phyloP scores from a whole-genome alignment of 148 eudicot genomes.

The Fallopia convolvulus region DNA sequence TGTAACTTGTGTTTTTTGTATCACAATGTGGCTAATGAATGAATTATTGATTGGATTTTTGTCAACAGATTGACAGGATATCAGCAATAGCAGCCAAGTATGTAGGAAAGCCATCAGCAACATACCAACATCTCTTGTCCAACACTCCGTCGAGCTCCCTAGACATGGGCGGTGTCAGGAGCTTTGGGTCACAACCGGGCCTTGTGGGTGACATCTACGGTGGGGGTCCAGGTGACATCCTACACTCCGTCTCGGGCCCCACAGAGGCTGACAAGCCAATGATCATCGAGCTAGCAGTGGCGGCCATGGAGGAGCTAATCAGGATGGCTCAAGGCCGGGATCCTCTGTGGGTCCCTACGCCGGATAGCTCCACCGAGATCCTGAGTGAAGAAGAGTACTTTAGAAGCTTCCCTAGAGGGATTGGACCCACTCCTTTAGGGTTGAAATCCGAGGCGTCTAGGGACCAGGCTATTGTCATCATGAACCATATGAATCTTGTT shows the following conservation, averaged over 20 bases:
- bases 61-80: conserved; percentile 74
- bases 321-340: conserved; percentile 24
- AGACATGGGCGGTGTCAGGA: conserved; percentile 22
- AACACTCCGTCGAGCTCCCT: conserved; percentile 27
- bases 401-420: conserved; percentile 21
- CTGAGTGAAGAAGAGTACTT: conserved; percentile 38
- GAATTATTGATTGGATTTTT: background rate
- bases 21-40: background rate
- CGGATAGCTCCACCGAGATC: background rate
- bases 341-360: conserved; percentile 36
- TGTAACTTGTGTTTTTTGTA: background rate
- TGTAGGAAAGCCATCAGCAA: conserved; percentile 74
- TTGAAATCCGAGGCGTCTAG: conserved; percentile 31
- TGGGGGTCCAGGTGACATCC: conserved; percentile 49
- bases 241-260: conserved; percentile 51
- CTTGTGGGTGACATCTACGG: conserved; percentile 61
- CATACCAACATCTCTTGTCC: conserved; percentile 38
- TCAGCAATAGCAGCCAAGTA: conserved; percentile 93
- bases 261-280: conserved; percentile 25
- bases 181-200: conserved; percentile 43
- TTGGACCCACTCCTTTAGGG: conserved; percentile 20
- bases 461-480: conserved; percentile 27
- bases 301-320: conserved; percentile 41
- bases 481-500: conserved; percentile 28
- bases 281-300: conserved; percentile 31